Evolutionary conservation across 2,329 filamentous ascomycete genomes (phyloP).

Genomic region (Penicillium psychrosexuale): DNA sequence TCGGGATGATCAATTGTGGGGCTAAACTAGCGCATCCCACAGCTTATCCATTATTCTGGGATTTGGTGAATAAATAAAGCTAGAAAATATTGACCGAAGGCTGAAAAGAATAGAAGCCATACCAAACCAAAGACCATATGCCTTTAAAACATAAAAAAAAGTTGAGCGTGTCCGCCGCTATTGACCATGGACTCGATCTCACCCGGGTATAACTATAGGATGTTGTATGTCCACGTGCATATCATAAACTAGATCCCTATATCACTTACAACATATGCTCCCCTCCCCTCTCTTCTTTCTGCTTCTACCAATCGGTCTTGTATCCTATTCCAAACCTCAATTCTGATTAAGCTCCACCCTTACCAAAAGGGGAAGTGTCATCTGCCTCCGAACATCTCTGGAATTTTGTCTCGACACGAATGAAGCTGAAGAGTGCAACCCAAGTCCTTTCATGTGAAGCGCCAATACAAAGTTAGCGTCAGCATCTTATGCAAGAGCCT

Average conservation of each 20-base stretch:
- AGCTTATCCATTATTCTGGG: not conserved
- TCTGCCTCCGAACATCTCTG: conserved; percentile 4
- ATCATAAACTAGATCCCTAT: no score
- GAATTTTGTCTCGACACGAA: not conserved
- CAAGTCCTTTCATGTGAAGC: not conserved
- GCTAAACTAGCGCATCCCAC: not conserved
- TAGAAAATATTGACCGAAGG: no score
- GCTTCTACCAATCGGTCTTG: not conserved
- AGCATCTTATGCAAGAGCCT: not conserved
- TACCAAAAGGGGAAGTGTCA: not conserved
- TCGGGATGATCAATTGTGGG: not conserved
- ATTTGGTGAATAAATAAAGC: no score
- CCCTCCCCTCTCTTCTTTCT: not conserved
- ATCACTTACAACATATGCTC: not conserved
- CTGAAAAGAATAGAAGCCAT: no score
- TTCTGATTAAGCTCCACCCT: not conserved
- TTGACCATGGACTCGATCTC: no score
- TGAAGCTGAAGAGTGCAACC: not conserved
- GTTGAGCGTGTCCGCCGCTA: no score
- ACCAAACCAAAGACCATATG: no score
- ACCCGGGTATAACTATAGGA: no score
- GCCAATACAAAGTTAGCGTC: not conserved
- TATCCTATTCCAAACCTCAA: not conserved
- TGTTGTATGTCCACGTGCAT: no score
- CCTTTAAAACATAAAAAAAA: no score